Evolutionary conservation across 1,284 basidiomycete genomes (phyloP), one percentile per base, ranked within the genome.

Genomic region (Ceratobasidium sp.): DNA sequence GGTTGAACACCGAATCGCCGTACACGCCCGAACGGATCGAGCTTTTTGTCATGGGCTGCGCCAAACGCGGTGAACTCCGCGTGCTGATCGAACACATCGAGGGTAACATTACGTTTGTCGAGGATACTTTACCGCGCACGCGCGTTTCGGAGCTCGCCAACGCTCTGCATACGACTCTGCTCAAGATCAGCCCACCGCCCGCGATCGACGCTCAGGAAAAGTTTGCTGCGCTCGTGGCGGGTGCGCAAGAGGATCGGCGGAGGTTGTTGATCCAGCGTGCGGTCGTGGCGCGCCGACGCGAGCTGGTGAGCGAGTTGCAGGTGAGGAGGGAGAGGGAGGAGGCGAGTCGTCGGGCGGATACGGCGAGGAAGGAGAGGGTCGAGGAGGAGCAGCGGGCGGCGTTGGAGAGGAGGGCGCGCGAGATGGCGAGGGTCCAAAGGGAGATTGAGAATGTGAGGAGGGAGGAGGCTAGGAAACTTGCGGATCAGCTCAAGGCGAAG

Each of bases 281-380:
- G 9, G 90, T 99, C 80, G 91, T 98, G 26, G 94, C 94, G 17
- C 91, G 95, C 56, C 91, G 97, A 70, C 90, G 96, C 79, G 96
- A 98, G 87, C 88, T 98, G 67, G 87, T 96, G 77, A 93, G 93
- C 78, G 96, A 99, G 87, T 89, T 97, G 79, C 90, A 90, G 57
- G 92, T 93, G 23, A 90, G 95, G 81, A 94, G 94, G 84, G 96
- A 97, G 87, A 95, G 95, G 85, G 96, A 98, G 84, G 96, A 97
- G 83, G 92, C 93, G 1, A 90, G 91, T 73, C 88, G 93, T 65
- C 90, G 93, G 66, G 94, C 94, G 0, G 94, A 97, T 85, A 85
- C 90, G 48, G 89, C 86, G 15, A 86, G 92, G 76, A 86, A 89
- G 80, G 92, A 93, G 84, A 93, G 93, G 82, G 92, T 95, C 83